A percentile compares a stretch with the other conserved stretches of the same genome.
Evolutionary conservation across 1,139 yeast species (phyloP).

Genomic region (Blastobotrys raffinosifermentans): DNA sequence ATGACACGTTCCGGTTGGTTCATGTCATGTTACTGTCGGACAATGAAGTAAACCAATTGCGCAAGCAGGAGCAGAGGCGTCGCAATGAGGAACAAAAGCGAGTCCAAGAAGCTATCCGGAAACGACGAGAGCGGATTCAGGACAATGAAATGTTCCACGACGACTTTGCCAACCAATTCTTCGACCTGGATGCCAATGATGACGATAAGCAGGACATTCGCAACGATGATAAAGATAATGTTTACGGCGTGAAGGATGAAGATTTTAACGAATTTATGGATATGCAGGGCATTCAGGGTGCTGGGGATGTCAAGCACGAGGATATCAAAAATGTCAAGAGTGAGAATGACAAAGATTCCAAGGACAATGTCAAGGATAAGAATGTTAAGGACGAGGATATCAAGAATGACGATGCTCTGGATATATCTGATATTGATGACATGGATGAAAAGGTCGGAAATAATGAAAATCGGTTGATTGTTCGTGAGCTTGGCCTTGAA

Average conservation of each 20-base stretch:
- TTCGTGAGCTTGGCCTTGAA: slow-evolving; percentile 22
- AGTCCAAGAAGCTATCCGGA: slow-evolving; percentile 3
- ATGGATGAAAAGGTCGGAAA: slow-evolving; percentile 7
- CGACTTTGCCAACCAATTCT: slow-evolving; percentile 4
- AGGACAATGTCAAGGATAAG: not conserved
- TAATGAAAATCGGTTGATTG: slow-evolving; percentile 13
- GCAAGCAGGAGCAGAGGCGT: slow-evolving; percentile 9
- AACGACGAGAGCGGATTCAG: slow-evolving; percentile 4
- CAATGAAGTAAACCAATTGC: slow-evolving; percentile 15
- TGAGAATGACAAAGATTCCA: not conserved
- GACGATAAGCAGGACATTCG: not conserved
- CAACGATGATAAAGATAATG: not conserved
- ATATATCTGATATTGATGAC: slow-evolving; percentile 5
- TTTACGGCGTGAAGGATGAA: too few species aligned
- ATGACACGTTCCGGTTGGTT: slow-evolving; percentile 24
- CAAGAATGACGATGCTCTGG: slow-evolving; percentile 10
- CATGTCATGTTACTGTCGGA: slow-evolving; percentile 20
- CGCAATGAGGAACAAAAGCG: slow-evolving; percentile 7
- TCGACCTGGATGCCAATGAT: not conserved
- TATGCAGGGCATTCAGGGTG: not conserved
- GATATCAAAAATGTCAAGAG: not conserved
- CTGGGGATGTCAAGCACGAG: not conserved
- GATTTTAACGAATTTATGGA: too few species aligned
- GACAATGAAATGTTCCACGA: slow-evolving; percentile 1
- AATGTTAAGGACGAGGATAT: slow-evolving; percentile 4